Percentiles rank a stretch among this genome's conserved stretches.
Conservation (phyloP, 2,329 filamentous ascomycete genomes). For the Lachnellula occidentalis region DNA sequence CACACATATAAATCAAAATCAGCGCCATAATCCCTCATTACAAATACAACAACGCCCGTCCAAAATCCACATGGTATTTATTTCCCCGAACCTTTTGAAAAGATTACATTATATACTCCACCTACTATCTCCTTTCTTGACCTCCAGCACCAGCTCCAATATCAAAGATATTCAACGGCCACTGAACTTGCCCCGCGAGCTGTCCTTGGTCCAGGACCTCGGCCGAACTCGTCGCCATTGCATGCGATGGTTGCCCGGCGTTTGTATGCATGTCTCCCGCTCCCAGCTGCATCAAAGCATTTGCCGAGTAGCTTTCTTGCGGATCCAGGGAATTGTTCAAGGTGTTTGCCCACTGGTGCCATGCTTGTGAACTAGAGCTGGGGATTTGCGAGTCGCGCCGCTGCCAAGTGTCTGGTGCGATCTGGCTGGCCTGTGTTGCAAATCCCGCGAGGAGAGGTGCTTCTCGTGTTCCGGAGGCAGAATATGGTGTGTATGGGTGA, state of each 20-base stretch:
- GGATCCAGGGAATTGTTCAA: constrained; percentile 27
- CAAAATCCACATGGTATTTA: background rate
- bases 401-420: constrained; percentile 29
- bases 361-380: constrained; percentile 24
- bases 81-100: no score
- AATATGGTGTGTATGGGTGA: constrained; percentile 16
- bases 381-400: constrained; percentile 9
- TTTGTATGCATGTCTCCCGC: constrained; percentile 2
- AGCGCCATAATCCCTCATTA: no score
- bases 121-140: no score
- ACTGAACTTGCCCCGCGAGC: background rate
- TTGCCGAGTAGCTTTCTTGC: constrained; percentile 29
- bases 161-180: constrained; percentile 27
- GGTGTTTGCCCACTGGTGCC: constrained; percentile 30
- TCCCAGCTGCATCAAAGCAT: constrained; percentile 29
- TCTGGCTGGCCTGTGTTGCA: constrained; percentile 27
- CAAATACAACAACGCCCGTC: background rate
- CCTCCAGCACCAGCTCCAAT: no score
- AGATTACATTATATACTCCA: no score
- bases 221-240: constrained; percentile 2
- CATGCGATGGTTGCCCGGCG: background rate
- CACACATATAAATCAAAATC: no score
- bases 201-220: constrained; percentile 3
- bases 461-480: constrained; percentile 17
- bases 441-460: constrained; percentile 25